These are phyloP conservation scores for Cronartium quercuum DNA, from an alignment of 1,284 basidiomycete species.

Conservation along the genomic window DNA sequence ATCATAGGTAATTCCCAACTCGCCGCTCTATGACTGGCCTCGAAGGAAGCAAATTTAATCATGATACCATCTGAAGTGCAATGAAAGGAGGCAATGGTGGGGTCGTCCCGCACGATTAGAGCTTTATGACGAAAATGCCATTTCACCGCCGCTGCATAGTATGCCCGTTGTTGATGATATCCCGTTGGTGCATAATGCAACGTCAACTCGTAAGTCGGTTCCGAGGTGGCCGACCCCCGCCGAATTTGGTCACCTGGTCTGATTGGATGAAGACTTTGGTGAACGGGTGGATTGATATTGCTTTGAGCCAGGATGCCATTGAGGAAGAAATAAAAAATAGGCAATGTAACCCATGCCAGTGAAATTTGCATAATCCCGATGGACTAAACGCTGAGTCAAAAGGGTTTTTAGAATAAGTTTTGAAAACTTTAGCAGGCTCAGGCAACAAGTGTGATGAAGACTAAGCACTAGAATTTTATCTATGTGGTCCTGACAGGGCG, in stretches of 20 bases:
- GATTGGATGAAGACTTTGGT: constrained; percentile 22
- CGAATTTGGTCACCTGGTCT: constrained; percentile 4
- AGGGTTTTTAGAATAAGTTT: no score
- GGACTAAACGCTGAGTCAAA: no score
- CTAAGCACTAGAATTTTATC: no score
- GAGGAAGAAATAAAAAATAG: no score
- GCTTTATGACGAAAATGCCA: constrained; percentile 25
- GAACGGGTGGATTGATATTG: neutral
- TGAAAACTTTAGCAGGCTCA: no score
- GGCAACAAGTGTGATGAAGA: no score
- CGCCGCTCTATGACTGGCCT: neutral
- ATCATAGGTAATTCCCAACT: constrained; percentile 30
- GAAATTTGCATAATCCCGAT: no score
- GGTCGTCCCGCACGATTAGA: constrained; percentile 20
- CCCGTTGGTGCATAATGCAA: constrained; percentile 19
- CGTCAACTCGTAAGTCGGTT: constrained; percentile 6
- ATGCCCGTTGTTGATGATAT: neutral
- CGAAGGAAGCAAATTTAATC: constrained; percentile 10
- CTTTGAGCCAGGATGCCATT: neutral
- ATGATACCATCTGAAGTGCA: constrained; percentile 28
- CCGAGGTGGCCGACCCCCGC: constrained; percentile 3
- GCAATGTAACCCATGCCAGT: no score
- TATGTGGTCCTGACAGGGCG: no score
- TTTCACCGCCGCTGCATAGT: constrained; percentile 17
- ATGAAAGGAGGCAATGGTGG: constrained; percentile 7